Evolutionary conservation across 2,329 filamentous ascomycete genomes (phyloP).

Genomic region (Didymella pinodella): DNA sequence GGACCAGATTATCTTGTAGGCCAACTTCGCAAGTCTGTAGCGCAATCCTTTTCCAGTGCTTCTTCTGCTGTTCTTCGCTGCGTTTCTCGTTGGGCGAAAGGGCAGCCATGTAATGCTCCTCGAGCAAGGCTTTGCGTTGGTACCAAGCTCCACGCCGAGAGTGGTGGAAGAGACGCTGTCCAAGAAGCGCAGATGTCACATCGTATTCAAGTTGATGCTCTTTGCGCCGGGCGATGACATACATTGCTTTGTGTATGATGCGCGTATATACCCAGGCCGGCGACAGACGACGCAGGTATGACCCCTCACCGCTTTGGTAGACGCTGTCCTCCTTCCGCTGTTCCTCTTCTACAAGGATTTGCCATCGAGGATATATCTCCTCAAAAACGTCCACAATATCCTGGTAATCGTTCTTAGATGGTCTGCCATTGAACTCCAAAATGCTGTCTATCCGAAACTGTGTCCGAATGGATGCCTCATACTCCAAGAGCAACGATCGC

Average conservation of each 20-base stretch:
- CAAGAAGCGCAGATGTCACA: conserved; percentile 76
- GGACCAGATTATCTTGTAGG: conserved; percentile 86
- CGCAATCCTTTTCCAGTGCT: conserved; percentile 80
- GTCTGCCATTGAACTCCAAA: conserved; percentile 78
- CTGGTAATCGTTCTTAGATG: conserved; percentile 70
- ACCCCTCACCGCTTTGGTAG: conserved; percentile 84
- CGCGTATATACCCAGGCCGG: conserved; percentile 93
- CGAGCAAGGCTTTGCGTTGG: conserved; percentile 89
- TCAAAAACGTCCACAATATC: conserved; percentile 76
- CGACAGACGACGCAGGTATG: conserved; percentile 87
- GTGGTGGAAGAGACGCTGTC: conserved; percentile 83
- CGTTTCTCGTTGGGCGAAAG: conserved; percentile 33
- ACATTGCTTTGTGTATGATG: conserved; percentile 86
- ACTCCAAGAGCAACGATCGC: conserved; percentile 79
- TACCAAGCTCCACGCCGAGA: conserved; percentile 91
- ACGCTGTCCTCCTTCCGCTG: conserved; percentile 76
- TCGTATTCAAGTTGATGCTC: conserved; percentile 78
- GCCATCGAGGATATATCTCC: conserved; percentile 82
- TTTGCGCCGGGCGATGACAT: conserved; percentile 82
- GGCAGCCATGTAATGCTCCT: conserved; percentile 90
- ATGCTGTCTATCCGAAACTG: conserved; percentile 84
- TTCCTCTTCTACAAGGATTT: conserved; percentile 73
- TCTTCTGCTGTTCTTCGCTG: conserved; percentile 71
- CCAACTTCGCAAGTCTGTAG: conserved; percentile 83
- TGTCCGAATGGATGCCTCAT: conserved; percentile 82